Evolutionary conservation across 2,329 filamentous ascomycete species (phyloP), one percentile per base, ranked within the genome.

Genomic region (Fusarium newnesense): DNA sequence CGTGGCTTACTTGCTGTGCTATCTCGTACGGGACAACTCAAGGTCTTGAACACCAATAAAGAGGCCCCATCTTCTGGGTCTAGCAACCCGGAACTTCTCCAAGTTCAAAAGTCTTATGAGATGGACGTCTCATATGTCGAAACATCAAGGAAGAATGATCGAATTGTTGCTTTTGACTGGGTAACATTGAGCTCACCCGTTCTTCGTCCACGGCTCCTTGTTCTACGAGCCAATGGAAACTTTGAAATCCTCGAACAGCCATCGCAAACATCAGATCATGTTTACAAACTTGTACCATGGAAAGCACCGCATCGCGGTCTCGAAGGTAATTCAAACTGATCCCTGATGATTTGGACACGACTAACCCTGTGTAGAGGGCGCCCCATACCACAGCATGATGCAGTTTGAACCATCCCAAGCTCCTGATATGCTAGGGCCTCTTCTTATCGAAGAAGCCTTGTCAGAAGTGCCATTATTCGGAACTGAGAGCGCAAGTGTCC

Each of bases 111-210:
- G 64, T 91, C 90, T 4, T 85, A 89, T 72, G 89, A 91, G 76
- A 86, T 92, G 81, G 89, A 92, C 73, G 87, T 89, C 54, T 85
- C 86, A 24, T 91, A 87, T 73, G 82, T 84, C 32, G 87, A 88
- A 57, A 81, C 83, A 37, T 82, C 83, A 37, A 83, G 86, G 72
- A 87, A 87, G 79, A 85, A 87, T 73, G 88, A 91, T 62, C 86
- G 88, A 26, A 91, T 92, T 37, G 89, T 92, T 12, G 92, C 90
- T 1, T 92, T 92, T 78, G 90, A 92, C 77, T 92, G 90, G 90
- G 83, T 92, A 15, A 91, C 88, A 7, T 82, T 91, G 52, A 84
- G 86, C 16, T 89, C 87, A 7, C 83, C 88, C 7, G 85, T 85
- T 19, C 77, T 91, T 54, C 86, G 86, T 30, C 89, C 89, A 36